Base-by-base conservation (phyloP, 1,284 basidiomycete genomes). In the Pseudozyma hubeiensis region DNA sequence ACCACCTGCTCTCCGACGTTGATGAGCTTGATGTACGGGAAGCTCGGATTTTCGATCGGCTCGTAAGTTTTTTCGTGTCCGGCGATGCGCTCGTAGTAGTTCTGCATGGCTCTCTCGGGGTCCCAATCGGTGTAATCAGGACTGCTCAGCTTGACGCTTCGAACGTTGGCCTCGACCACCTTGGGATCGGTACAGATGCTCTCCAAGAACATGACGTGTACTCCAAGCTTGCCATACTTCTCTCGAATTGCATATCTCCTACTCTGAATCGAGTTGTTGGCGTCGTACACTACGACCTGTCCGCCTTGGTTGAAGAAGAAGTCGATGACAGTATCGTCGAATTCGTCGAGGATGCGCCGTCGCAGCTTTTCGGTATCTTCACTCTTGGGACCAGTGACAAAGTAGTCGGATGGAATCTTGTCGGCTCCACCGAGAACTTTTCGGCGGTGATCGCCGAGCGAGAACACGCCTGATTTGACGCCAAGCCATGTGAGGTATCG, bases 251-350 rank as follows among this genome's bases (percentile, higher is more conserved):
- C 87, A 69, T 91, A 89, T 53, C 97, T 87, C 39, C 88, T 88
- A 45, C 87, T 88, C 48, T 88, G 87, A 10, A 90, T 90, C 1
- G 94, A 93, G 81, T 99, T 98, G 74, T 99, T 99, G n/a, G 97
- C 97, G 84, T 99, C 97, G 86, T 98, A 99, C 67, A 99, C 95
- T 35, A 96, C 93, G 16, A 99, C 95, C 84, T 99, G 96, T 0
- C 95, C 95, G 4, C 87, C 86, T n/a, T 71, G 58, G 1, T 87
- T 87, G 71, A 90, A 88, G 86, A 97, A 99, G 85, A 92, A 97
- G 66, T 94, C 90, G 89, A 90, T 91, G 46, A 99, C 94, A 55
- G 91, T 87, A 81, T 92, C 88, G 85, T 98, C 94, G 75, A 97
- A 92, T 16, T 91, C 93, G 3, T 88, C 88, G 53, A 91, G 89